A percentile compares a stretch with the other conserved stretches of the same genome.
phyloP scores from a whole-genome alignment of 2,329 filamentous ascomycete species.

The Trichophyton simii region DNA sequence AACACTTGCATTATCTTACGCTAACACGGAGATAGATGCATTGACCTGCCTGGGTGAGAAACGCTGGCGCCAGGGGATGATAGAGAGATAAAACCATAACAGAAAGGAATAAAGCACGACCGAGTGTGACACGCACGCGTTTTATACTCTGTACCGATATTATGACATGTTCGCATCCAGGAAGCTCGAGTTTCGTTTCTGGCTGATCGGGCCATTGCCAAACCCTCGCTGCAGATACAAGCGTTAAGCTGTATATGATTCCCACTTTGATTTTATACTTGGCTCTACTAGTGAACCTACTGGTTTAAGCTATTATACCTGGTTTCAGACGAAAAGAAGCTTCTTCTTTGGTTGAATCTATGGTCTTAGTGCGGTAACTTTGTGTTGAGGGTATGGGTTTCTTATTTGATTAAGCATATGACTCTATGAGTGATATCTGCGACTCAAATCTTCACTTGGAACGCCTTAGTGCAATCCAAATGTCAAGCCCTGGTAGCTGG shows the following conservation, averaged over 20 bases:
- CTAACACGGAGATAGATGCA: background rate
- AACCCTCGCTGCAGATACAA: background rate
- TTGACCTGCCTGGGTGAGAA: background rate
- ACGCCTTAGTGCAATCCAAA: no score
- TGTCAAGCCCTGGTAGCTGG: background rate
- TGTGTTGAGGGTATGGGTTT: no score
- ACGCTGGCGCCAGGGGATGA: background rate
- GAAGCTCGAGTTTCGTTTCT: background rate
- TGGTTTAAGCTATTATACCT: no score
- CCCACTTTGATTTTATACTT: no score
- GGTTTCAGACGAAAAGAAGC: no score
- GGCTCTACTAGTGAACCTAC: no score
- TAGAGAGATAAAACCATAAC: background rate
- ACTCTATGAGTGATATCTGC: background rate
- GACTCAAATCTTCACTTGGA: background rate
- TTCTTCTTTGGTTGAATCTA: no score
- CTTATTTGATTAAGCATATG: background rate
- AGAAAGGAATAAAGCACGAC: background rate
- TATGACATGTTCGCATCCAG: background rate
- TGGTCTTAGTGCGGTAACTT: no score
- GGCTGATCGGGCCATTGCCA: background rate
- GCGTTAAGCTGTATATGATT: no score
- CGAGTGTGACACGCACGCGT: background rate
- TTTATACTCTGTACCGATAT: background rate
- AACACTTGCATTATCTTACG: background rate